phyloP scores from a whole-genome alignment of 768 basidiomycete genomes.

The Tulasnella sp. region DNA sequence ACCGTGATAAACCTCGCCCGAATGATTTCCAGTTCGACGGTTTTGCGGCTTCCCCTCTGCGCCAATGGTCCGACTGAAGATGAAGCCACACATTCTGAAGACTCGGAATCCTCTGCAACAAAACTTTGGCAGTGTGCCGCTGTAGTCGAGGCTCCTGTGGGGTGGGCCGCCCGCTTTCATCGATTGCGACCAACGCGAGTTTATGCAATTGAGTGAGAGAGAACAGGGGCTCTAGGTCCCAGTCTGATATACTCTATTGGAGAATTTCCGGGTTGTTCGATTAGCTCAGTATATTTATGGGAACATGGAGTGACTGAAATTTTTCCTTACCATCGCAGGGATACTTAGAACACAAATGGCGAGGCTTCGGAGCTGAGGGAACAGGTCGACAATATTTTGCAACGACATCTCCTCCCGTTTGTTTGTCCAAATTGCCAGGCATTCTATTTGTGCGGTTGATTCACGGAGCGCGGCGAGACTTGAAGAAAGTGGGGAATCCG shows the following conservation, averaged over 20 bases:
- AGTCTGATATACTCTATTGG: neutral
- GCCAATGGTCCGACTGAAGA: neutral
- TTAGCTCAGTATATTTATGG: neutral
- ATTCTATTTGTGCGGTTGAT: neutral
- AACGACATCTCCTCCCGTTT: neutral
- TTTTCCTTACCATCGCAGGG: neutral
- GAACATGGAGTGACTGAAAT: neutral
- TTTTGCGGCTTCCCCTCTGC: neutral
- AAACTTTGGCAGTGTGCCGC: neutral
- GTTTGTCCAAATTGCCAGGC: neutral
- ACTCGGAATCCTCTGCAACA: neutral
- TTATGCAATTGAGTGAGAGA: neutral
- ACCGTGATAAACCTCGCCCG: neutral
- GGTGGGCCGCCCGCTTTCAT: neutral
- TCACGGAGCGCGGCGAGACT: neutral
- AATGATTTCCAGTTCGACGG: neutral
- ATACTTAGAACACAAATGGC: neutral
- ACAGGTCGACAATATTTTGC: neutral
- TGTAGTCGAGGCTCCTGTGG: neutral
- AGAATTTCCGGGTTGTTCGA: neutral
- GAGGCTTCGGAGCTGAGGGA: neutral
- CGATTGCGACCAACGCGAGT: neutral
- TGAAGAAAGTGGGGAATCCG: neutral
- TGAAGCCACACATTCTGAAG: neutral
- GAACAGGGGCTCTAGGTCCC: neutral